Percentiles rank a stretch among this genome's conserved stretches.
Conservation (phyloP, 306 rosid species). For the Prunus padus region DNA sequence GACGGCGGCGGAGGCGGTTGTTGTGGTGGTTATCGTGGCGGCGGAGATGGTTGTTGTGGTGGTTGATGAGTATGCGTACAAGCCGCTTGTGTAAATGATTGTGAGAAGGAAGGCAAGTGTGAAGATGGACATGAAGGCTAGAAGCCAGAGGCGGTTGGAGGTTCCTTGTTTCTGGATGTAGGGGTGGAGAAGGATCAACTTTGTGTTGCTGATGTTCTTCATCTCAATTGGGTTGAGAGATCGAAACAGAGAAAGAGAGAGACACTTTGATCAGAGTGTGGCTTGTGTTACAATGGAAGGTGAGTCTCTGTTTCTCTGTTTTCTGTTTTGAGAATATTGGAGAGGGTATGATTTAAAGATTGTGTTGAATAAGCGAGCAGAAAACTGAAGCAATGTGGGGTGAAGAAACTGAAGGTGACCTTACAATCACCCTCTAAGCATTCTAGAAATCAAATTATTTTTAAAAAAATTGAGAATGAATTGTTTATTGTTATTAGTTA, state of each 20-base stretch:
- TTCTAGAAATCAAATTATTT: conserved; percentile 21
- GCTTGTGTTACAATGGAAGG: not conserved
- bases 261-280: conserved; percentile 3
- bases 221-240: conserved; percentile 16
- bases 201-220: conserved; percentile 75
- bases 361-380: conserved; percentile 35
- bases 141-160: conserved; percentile 81
- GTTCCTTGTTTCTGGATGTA: conserved; percentile 92
- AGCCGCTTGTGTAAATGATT: conserved; percentile 70
- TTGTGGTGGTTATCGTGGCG: conserved; percentile 28
- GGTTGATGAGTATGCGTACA: conserved; percentile 13
- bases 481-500: conserved; percentile 3
- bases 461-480: not conserved
- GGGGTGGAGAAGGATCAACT: conserved; percentile 94
- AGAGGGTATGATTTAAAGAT: conserved; percentile 53
- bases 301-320: not conserved
- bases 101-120: conserved; percentile 79
- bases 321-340: conserved; percentile 12
- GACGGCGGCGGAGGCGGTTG: conserved; percentile 27
- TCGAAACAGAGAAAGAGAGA: not conserved
- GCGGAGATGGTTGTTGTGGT: conserved; percentile 13
- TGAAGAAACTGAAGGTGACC: conserved; percentile 41
- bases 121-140: conserved; percentile 75
- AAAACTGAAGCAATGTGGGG: conserved; percentile 43
- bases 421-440: conserved; percentile 35